A percentile compares a stretch with the other conserved stretches of the same genome.
Conservation (phyloP, 108 stramenopile species). For the Nitzschia sp. region DNA sequence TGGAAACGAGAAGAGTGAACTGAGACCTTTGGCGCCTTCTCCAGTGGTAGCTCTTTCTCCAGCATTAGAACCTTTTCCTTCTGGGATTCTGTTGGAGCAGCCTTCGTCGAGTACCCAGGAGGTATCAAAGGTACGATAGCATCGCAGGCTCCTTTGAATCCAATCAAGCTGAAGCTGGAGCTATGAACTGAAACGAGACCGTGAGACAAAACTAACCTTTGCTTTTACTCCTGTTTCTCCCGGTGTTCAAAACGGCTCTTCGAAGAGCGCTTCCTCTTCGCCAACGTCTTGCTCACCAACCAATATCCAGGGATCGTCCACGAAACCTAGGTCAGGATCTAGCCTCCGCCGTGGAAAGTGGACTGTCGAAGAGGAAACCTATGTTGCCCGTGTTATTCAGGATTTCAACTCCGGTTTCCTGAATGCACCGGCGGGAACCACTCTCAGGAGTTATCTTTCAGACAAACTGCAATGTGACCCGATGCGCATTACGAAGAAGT, state of each 20-base stretch:
- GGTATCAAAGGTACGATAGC: no score
- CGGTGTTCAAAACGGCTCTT: not conserved
- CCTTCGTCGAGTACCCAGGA: no score
- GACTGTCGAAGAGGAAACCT: slow-evolving; percentile 96
- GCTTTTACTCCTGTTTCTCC: no score
- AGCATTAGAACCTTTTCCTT: no score
- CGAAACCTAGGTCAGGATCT: slow-evolving; percentile 13
- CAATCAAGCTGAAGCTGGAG: no score
- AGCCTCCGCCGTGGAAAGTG: slow-evolving; percentile 89
- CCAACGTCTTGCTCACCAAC: not conserved
- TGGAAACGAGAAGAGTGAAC: not conserved
- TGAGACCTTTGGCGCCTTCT: not conserved
- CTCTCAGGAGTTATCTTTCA: slow-evolving; percentile 91
- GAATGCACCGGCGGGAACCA: slow-evolving; percentile 93
- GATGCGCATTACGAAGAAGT: slow-evolving; percentile 99
- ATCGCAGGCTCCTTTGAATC: no score
- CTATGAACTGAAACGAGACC: no score
- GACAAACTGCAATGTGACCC: slow-evolving; percentile 98
- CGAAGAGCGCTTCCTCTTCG: no score
- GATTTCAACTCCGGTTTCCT: slow-evolving; percentile 94
- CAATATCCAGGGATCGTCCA: not conserved
- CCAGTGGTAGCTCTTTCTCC: no score
- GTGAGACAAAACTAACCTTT: no score
- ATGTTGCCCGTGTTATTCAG: slow-evolving; percentile 87
- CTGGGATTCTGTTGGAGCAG: no score